Percentiles rank a stretch among this genome's conserved stretches.
Conservation (phyloP, 2,329 filamentous ascomycete species). For the Alternaria gansuensis region DNA sequence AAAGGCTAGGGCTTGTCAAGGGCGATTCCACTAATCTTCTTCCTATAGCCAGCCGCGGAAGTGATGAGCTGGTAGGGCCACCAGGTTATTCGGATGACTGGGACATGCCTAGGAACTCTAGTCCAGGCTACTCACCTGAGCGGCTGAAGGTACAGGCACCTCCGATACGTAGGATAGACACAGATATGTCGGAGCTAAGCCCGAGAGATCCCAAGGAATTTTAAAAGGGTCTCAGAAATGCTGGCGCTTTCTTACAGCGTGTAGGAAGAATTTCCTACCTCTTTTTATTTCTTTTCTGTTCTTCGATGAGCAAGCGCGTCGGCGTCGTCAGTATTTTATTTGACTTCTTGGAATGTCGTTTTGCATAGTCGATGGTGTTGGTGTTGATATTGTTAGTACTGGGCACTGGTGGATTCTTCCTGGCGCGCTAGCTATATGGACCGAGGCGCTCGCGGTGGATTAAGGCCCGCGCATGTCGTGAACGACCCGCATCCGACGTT, state of each 20-base stretch:
- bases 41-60: constrained; percentile 38
- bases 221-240: constrained; percentile 10
- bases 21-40: constrained; percentile 64
- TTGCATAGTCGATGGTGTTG: constrained; percentile 5
- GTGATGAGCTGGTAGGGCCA: constrained; percentile 28
- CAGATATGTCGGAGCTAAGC: constrained; percentile 14
- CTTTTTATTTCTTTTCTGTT: neutral
- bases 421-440: neutral
- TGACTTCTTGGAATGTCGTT: constrained; percentile 11
- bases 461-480: neutral
- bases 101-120: constrained; percentile 21
- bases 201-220: constrained; percentile 19
- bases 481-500: neutral
- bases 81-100: constrained; percentile 30
- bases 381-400: neutral
- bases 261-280: neutral
- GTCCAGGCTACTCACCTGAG: constrained; percentile 24
- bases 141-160: constrained; percentile 1
- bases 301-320: neutral
- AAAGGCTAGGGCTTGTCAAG: constrained; percentile 81
- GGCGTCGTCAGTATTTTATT: neutral
- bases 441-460: neutral
- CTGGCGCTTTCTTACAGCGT: neutral
- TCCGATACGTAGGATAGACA: constrained; percentile 20
- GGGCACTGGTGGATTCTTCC: neutral